Conservation (phyloP, 257 asterid species). For the Fraxinus quadrangulata region DNA sequence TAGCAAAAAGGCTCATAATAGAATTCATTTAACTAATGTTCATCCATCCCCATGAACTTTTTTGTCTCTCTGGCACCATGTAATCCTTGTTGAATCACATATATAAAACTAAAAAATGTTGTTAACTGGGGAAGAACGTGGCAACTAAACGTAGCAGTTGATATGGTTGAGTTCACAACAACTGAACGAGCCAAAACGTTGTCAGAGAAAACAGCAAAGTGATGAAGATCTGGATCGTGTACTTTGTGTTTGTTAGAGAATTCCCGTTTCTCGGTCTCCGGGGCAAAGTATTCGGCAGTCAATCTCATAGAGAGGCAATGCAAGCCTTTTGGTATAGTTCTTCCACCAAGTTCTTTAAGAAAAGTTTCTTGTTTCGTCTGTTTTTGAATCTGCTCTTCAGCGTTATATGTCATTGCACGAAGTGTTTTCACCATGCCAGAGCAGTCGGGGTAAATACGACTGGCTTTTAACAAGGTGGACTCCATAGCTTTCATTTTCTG, state of each 20-base stretch:
- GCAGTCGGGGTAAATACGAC: conserved; percentile 82
- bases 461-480: conserved; percentile 66
- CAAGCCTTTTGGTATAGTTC: conserved; percentile 86
- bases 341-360: conserved; percentile 79
- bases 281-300: conserved; percentile 77
- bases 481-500: conserved; percentile 97
- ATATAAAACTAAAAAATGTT: not conserved
- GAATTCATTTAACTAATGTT: not conserved
- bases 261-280: conserved; percentile 58
- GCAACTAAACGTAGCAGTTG: conserved; percentile 63
- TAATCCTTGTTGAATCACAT: not conserved
- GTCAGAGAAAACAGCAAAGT: conserved; percentile 88
- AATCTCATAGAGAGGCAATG: conserved; percentile 92
- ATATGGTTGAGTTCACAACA: conserved; percentile 85
- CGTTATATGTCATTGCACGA: conserved; percentile 78
- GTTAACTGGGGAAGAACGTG: conserved; percentile 14
- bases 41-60: conserved; percentile 11
- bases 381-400: conserved; percentile 78
- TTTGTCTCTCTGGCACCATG: conserved; percentile 7
- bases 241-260: conserved; percentile 61
- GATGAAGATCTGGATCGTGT: conserved; percentile 63
- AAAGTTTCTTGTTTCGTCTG: conserved; percentile 65
- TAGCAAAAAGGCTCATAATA: not conserved
- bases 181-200: conserved; percentile 87
- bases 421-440: conserved; percentile 77